These are phyloP conservation scores for Exophiala sideris DNA, from an alignment of 2,329 filamentous ascomycete species.

Conservation along the genomic window DNA sequence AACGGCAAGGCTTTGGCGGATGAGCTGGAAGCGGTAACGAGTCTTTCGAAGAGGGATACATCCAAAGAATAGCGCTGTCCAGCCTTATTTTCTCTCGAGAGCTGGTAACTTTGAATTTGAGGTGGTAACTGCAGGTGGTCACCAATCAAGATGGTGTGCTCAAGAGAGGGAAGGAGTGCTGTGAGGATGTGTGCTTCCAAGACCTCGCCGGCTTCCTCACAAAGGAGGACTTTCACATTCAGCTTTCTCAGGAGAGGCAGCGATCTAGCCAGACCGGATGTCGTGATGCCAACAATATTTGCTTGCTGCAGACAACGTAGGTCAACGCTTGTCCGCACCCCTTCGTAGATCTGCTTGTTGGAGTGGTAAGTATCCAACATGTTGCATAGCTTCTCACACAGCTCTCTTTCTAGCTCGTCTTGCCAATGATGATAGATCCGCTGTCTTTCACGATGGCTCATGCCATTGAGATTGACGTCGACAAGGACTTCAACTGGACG, in stretches of 20 bases:
- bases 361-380: not conserved
- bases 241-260: slow-evolving; percentile 46
- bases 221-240: slow-evolving; percentile 39
- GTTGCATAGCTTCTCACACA: not conserved
- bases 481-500: not conserved
- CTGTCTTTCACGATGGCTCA: not conserved
- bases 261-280: slow-evolving; percentile 49
- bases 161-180: slow-evolving; percentile 39
- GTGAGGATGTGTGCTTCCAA: slow-evolving; percentile 42
- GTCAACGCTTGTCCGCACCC: slow-evolving; percentile 1
- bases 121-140: slow-evolving; percentile 45
- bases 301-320: slow-evolving; percentile 35
- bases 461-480: not conserved
- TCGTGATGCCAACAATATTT: slow-evolving; percentile 54
- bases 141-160: slow-evolving; percentile 44
- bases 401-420: not conserved
- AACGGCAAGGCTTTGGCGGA: slow-evolving; percentile 34
- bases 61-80: slow-evolving; percentile 44
- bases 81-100: slow-evolving; percentile 36
- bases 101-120: slow-evolving; percentile 38
- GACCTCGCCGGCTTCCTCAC: slow-evolving; percentile 45
- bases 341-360: not conserved
- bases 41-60: slow-evolving; percentile 51
- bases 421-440: not conserved
- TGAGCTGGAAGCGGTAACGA: slow-evolving; percentile 35